Base-by-base conservation (phyloP, 2,329 filamentous ascomycete genomes). In the Ophiostoma perfectum region DNA sequence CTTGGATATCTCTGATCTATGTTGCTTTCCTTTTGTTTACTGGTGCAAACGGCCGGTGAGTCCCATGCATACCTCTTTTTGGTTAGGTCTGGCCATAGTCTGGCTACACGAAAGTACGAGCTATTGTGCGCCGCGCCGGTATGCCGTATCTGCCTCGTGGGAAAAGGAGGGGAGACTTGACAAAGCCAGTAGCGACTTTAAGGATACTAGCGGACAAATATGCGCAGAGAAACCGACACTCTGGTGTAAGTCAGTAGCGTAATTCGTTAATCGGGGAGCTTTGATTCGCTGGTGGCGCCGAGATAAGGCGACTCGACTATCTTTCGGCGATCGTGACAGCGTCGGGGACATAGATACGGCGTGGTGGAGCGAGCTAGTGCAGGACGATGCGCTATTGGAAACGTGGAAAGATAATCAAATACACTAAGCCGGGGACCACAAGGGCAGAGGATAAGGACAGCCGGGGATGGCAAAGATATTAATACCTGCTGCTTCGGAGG, bases 41-140 rank as follows among this genome's bases (percentile, higher is more conserved):
- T 62, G 58, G 58, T 62, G 58, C 58, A 62, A 62, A 62, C 58
- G 9, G 58, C 58, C 58, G 58, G 38, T 8, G 14, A n/a, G 58
- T 41, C 11, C 14, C 38, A 12, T 62, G 27, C 18, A 36, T 38
- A 41, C 14, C 38, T 41, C 14, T 12, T 41, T 41, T 12, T 41
- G 36, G 58, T 38, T 62, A 62, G 38, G 27, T 27, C 27, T 27
- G 27, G 27, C 27, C 27, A 27, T 1, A 27, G 27, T 27, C 27
- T 27, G 27, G 27, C 27, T 27, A 27, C 27, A 27, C 27, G 27
- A 27, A 27, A 27, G 27, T 27, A 27, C 27, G 27, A 27, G 27
- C 27, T 27, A 27, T 27, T 27, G 27, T 27, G 27, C 27, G 18
- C 18, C n/a, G 18, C 5, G n/a, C 12, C 47, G 14, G 14, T 49